Conservation (phyloP, 768 basidiomycete species). For the Nidula microcarpa region DNA sequence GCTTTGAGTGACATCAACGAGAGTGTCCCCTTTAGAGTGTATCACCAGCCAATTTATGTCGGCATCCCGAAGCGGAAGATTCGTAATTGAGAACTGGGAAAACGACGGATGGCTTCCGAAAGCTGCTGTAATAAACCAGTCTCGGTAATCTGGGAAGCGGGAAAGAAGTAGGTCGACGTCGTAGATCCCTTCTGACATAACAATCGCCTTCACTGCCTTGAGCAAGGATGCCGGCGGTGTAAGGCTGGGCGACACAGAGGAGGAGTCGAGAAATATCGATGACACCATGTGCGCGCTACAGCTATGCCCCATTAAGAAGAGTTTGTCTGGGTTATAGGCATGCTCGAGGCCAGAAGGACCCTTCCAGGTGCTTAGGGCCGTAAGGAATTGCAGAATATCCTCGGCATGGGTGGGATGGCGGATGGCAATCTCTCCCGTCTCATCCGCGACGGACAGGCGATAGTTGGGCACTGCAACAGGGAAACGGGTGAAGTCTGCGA, state of each 20-base stretch:
- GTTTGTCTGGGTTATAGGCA: conserved; percentile 30
- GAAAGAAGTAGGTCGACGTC: conserved; percentile 63
- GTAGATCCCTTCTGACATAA: conserved; percentile 76
- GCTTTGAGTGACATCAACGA: conserved; percentile 64
- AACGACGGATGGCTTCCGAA: conserved; percentile 58
- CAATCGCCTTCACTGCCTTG: conserved; percentile 45
- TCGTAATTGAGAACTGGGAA: conserved; percentile 39
- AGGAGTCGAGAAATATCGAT: conserved; percentile 61
- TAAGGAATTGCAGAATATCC: conserved; percentile 61
- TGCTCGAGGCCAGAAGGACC: conserved; percentile 22
- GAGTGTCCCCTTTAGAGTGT: conserved; percentile 70
- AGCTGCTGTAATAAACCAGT: conserved; percentile 64
- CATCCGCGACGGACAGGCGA: conserved; percentile 66
- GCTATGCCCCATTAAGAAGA: conserved; percentile 76
- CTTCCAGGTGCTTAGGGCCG: conserved; percentile 49
- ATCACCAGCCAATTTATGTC: conserved; percentile 64
- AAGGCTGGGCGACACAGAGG: conserved; percentile 35
- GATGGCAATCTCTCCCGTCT: conserved; percentile 32
- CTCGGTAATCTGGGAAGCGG: conserved; percentile 63
- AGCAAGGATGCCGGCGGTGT: conserved; percentile 40
- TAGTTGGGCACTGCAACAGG: conserved; percentile 74
- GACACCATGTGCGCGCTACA: conserved; percentile 80
- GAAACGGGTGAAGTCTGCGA: conserved; percentile 35
- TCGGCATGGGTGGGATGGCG: conserved; percentile 69
- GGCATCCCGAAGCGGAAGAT: conserved; percentile 30